Base-by-base conservation (phyloP, 1,284 basidiomycete genomes). In the Schizophyllum amplum region DNA sequence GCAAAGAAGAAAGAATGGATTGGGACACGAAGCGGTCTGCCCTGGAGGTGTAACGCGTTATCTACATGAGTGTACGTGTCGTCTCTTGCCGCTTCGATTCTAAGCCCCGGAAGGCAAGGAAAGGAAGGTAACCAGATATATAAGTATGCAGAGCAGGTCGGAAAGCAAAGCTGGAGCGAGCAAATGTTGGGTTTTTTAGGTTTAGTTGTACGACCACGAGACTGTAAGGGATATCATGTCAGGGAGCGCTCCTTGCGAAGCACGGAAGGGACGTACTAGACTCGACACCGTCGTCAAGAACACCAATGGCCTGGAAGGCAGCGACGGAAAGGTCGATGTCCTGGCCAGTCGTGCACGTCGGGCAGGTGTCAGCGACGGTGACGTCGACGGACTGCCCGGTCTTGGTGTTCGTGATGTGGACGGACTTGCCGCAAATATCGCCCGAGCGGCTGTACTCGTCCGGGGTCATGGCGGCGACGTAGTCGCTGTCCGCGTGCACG, bases 291-390 rank as follows among this genome's bases (percentile, higher is more conserved):
- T 42, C 33, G 33, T 42, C 17, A 9, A 13, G 13, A 9, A 42
- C 13, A 42, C 33, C 33, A 17, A 42, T 42, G 33, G 33, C 33
- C 13, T 50, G 11, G 24, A 50, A 50, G 48, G 48, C 48, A 20
- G 48, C 48, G 24, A 50, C 48, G 13, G 48, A 50, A 20, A 50
- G 48, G 24, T 50, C 48, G 48, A 50, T 24, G 24, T 21, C 20
- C 20, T 9, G 13, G 4, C 21, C 21, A 5, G 48, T 50, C 4
- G 20, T 33, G 75, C 94, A 98, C 6, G 84, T 84, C n/a, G 92
- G 92, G 79, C 94, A 96, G 23, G 78, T 84, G 65, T 95, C 93
- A 15, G 79, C 86, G 63, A 94, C 77, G 22, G 75, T 78, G 57
- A 85, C 92, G 2, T 70, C 75, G 60, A 90, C 81, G 20, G 69